Conservation (phyloP, 2,329 filamentous ascomycete genomes). For the Clonostachys byssicola region DNA sequence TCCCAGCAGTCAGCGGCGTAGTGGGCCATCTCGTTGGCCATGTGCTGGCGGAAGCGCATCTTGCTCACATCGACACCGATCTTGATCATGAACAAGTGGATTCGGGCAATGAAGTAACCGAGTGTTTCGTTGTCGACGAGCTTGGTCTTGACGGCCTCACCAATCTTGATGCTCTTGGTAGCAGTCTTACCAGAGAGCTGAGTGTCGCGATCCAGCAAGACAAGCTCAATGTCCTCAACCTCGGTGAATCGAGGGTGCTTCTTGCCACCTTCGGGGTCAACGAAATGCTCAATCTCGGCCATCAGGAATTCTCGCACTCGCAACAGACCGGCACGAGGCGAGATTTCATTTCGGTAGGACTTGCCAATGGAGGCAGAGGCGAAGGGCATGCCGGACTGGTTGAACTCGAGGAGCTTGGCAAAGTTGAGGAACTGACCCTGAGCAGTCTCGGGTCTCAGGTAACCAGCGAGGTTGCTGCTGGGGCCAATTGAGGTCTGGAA, state of each 20-base stretch:
- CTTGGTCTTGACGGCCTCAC: slow-evolving; percentile 76
- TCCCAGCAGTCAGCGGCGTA: slow-evolving; percentile 99
- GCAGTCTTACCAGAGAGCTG: slow-evolving; percentile 84
- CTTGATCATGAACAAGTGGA: slow-evolving; percentile 83
- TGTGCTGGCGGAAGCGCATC: slow-evolving; percentile 95
- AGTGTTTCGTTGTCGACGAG: slow-evolving; percentile 96
- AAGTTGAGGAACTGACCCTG: slow-evolving; percentile 99
- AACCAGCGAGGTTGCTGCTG: slow-evolving; percentile 80
- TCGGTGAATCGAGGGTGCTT: slow-evolving; percentile 87
- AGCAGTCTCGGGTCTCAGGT: slow-evolving; percentile 88
- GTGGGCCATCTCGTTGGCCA: slow-evolving; percentile 76
- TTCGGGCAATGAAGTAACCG: slow-evolving; percentile 93
- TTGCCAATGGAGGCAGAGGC: slow-evolving; percentile 96
- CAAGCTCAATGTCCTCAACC: slow-evolving; percentile 78
- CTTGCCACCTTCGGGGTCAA: slow-evolving; percentile 92
- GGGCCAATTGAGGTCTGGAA: slow-evolving; percentile 95
- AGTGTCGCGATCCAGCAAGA: slow-evolving; percentile 77
- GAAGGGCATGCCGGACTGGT: slow-evolving; percentile 92
- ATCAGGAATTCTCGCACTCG: slow-evolving; percentile 97
- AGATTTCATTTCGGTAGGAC: slow-evolving; percentile 98
- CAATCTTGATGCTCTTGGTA: slow-evolving; percentile 70
- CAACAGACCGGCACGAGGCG: slow-evolving; percentile 83
- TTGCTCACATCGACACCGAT: slow-evolving; percentile 85
- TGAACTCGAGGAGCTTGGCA: slow-evolving; percentile 92
- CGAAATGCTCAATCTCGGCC: slow-evolving; percentile 98